Evolutionary conservation across 768 basidiomycete species (phyloP).

Genomic region (Tylopilus vinaceipallidus): DNA sequence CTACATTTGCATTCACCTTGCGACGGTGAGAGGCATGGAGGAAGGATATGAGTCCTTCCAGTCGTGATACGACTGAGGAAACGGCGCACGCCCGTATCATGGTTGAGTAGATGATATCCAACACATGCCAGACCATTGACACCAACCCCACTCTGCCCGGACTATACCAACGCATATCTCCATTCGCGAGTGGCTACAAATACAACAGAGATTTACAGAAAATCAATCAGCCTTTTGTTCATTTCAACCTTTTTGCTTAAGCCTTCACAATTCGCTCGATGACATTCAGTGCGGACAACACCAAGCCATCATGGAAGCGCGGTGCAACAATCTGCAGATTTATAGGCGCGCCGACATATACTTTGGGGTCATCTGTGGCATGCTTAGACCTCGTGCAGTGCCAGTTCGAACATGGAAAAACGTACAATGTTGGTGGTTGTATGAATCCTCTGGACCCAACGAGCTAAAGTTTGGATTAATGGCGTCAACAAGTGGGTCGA

Average conservation of each 20-base stretch:
- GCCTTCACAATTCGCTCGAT: slow-evolving; percentile 26
- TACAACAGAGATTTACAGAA: neutral
- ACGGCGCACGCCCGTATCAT: no score
- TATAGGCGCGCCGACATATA: slow-evolving; percentile 18
- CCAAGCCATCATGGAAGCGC: slow-evolving; percentile 28
- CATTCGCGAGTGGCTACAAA: neutral
- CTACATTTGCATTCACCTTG: no score
- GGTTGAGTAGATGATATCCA: no score
- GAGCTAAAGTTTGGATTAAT: slow-evolving; percentile 1
- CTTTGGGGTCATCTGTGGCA: slow-evolving; percentile 20
- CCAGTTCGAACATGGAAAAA: neutral
- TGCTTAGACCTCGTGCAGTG: neutral
- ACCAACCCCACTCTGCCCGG: no score
- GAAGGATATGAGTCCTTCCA: no score
- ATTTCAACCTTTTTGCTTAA: neutral
- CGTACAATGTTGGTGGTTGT: slow-evolving; percentile 20
- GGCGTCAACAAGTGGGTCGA: slow-evolving; percentile 27
- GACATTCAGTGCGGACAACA: slow-evolving; percentile 24
- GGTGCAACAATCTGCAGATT: slow-evolving; percentile 23
- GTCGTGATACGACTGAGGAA: no score
- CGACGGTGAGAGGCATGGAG: no score
- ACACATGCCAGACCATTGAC: no score
- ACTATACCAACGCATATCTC: no score
- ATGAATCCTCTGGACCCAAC: slow-evolving; percentile 16
- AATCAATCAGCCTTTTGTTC: neutral